Percentiles rank a stretch among this genome's conserved stretches.
phyloP scores from a whole-genome alignment of 2,329 filamentous ascomycete genomes.

The Talaromyces islandicus region DNA sequence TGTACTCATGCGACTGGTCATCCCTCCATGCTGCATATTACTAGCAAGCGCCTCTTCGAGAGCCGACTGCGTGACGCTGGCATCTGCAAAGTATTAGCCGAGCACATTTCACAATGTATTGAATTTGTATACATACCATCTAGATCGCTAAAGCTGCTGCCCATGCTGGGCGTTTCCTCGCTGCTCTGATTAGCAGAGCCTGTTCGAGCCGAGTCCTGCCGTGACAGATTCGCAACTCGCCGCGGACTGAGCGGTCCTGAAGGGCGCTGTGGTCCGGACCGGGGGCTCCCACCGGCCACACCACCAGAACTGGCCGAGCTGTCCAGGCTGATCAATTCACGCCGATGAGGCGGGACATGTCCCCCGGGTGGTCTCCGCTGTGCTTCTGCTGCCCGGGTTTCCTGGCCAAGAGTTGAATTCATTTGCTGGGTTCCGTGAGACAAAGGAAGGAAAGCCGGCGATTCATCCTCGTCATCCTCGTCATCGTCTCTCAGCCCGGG shows the following conservation, averaged over 20 bases:
- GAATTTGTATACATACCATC: conserved; percentile 42
- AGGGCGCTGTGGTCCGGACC: conserved; percentile 15
- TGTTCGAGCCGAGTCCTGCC: conserved; percentile 41
- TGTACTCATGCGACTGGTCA: conserved; percentile 45
- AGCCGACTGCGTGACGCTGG: conserved; percentile 59
- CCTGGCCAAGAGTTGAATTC: conserved; percentile 36
- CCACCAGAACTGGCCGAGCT: conserved; percentile 35
- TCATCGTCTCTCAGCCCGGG: conserved; percentile 29
- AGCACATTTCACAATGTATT: neutral
- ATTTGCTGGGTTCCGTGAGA: conserved; percentile 27
- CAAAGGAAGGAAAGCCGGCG: conserved; percentile 42
- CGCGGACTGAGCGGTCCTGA: conserved; percentile 33
- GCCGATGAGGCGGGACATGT: conserved; percentile 15
- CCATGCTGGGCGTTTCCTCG: conserved; percentile 56
- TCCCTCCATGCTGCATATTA: conserved; percentile 53
- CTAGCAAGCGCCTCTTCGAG: conserved; percentile 59
- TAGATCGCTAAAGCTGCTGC: conserved; percentile 60
- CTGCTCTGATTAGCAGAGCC: conserved; percentile 39
- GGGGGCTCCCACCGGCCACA: conserved; percentile 19
- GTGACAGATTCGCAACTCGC: conserved; percentile 44
- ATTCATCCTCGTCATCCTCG: conserved; percentile 39
- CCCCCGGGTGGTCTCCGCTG: conserved; percentile 23
- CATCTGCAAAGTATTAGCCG: conserved; percentile 36
- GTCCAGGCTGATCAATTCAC: conserved; percentile 18
- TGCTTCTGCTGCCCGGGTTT: conserved; percentile 21